Conservation (phyloP, 108 stramenopile genomes). For the Pelagomonas calceolata region DNA sequence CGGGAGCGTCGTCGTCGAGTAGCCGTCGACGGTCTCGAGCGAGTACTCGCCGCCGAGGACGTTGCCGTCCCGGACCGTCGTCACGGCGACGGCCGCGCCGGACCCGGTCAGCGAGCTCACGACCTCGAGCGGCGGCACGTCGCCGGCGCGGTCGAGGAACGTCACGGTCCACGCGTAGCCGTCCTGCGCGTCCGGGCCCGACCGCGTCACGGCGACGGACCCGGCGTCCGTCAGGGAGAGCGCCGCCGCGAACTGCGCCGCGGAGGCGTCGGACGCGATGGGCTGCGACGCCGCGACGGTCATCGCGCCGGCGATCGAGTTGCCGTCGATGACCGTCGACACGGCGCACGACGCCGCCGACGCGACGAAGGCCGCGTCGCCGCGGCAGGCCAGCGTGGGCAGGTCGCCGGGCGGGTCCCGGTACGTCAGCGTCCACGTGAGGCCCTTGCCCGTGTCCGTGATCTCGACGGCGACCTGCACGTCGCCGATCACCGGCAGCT, state of each 20-base stretch:
- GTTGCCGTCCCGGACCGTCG: constrained; percentile 52
- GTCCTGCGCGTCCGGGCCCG: constrained; percentile 34
- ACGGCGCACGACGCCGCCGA: constrained; percentile 32
- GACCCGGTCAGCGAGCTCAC: constrained; percentile 43
- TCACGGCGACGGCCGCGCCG: constrained; percentile 38
- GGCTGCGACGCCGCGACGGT: constrained; percentile 46
- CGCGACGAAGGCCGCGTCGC: constrained; percentile 8
- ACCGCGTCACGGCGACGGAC: constrained; percentile 30
- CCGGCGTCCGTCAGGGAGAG: constrained; percentile 17
- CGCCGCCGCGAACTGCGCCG: constrained; percentile 15
- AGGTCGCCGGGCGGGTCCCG: constrained; percentile 38
- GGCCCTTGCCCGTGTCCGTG: constrained; percentile 28
- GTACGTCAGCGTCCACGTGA: constrained; percentile 50
- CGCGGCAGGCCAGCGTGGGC: constrained; percentile 33
- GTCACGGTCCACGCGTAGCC: constrained; percentile 65
- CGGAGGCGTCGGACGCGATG: constrained; percentile 24
- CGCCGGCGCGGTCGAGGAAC: constrained; percentile 49
- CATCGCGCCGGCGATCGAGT: constrained; percentile 53
- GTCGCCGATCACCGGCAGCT: constrained; percentile 2
- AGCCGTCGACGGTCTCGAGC: constrained; percentile 41
- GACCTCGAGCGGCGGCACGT: constrained; percentile 36
- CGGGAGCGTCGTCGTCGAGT: constrained; percentile 43
- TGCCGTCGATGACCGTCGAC: constrained; percentile 62
- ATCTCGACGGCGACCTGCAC: not conserved
- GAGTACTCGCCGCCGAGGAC: constrained; percentile 51